Evolutionary conservation across 106 monocot species (phyloP), one percentile per base, ranked within the genome.

Genomic region (Dioscorea alata): DNA sequence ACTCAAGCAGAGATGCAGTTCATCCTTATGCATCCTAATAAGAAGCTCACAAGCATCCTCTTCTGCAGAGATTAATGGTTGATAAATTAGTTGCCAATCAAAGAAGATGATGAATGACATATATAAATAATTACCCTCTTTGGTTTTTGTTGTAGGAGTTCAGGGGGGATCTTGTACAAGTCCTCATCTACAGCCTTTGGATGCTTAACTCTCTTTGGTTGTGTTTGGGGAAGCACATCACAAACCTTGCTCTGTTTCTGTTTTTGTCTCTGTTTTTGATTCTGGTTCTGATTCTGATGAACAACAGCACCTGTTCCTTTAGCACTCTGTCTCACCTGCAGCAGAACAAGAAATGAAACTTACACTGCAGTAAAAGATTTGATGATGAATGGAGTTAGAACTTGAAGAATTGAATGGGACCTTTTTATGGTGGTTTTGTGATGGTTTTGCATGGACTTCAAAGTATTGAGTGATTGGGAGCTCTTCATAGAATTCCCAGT

Each of bases 141-240:
- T 12, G 80, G 66, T 61, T 81, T 75, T 49, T 66, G 65, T 54
- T 63, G 68, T 61, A 81, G 80, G 28, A 81, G 61, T 48, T 81
- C 80, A 1, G 75, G 80, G 0, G 80, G 80, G 59, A 81, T 75
- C 75, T 81, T 81, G 67, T 81, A 81, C 67, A 81, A 48, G 67
- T 81, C 80, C 54, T 81, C 80, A 67, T 81, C 80, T 1, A 75
- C 80, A 65, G 82, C 77, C 49, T 73, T 82, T 16, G 73, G 50
- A 54, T 4, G 4, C 5, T 59, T 59, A 12, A 4, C 20, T 19
- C 22, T 12, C 59, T 20, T 18, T 59, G 59, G 50, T 12, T 5
- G 23, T 12, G 42, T 42, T 50, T 22, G 49, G 49, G 24, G 50
- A 4, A 13, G 49, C 22, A 49, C 18, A 12, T 21, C 23, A 50